Conservation (phyloP, 164 flowering plant species). For the Protea cynaroides region DNA sequence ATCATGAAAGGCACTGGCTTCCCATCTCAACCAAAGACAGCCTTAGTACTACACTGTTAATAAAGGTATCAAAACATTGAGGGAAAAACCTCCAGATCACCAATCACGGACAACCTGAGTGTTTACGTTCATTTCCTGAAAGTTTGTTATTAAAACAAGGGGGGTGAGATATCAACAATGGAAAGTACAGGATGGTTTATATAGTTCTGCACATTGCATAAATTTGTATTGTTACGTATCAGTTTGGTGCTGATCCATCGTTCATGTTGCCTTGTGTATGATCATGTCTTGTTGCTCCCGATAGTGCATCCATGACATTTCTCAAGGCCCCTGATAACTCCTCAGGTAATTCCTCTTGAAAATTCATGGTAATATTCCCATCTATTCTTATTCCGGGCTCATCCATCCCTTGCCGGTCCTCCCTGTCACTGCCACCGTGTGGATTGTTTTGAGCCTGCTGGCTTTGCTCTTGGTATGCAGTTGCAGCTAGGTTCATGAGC, state of each 20-base stretch:
- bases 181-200: neutral
- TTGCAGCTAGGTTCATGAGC: slow-evolving; percentile 42
- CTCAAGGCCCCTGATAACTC: slow-evolving; percentile 56
- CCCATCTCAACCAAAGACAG: no score
- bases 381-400: slow-evolving; percentile 47
- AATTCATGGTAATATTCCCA: slow-evolving; percentile 46
- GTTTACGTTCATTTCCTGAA: no score
- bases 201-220: neutral
- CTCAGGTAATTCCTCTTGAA: slow-evolving; percentile 52
- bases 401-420: slow-evolving; percentile 15
- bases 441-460: slow-evolving; percentile 25
- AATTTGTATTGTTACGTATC: neutral
- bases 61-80: no score
- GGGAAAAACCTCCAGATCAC: no score
- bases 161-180: neutral
- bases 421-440: slow-evolving; percentile 11
- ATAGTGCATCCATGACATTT: slow-evolving; percentile 72
- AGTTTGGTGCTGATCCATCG: slow-evolving; percentile 40
- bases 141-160: neutral
- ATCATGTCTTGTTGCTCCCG: slow-evolving; percentile 42
- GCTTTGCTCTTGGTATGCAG: slow-evolving; percentile 34
- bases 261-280: slow-evolving; percentile 29
- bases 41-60: no score
- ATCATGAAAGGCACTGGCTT: no score
- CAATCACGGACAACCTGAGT: no score